Conservation (phyloP, 2,329 filamentous ascomycete genomes). For the Fusarium sp. region DNA sequence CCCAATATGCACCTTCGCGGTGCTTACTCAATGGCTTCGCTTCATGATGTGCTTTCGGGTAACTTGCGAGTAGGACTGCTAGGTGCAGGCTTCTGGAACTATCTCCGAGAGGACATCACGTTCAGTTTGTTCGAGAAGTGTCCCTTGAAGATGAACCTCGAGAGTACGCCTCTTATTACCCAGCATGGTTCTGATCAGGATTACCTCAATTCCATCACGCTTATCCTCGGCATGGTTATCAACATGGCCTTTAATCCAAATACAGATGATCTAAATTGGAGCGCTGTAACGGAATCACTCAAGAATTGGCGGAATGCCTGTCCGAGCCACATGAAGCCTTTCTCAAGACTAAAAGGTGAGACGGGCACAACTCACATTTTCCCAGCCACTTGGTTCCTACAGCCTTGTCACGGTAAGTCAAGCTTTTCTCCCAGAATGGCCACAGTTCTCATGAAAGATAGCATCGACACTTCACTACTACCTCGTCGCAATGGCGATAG, state of each 20-base stretch:
- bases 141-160: conserved; percentile 54
- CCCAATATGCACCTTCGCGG: conserved; percentile 59
- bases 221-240: conserved; percentile 57
- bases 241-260: conserved; percentile 50
- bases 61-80: conserved; percentile 45
- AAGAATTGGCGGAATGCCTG: conserved; percentile 47
- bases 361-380: conserved; percentile 36
- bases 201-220: conserved; percentile 54
- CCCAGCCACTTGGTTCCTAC: conserved; percentile 54
- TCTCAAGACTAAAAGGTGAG: conserved; percentile 29
- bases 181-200: conserved; percentile 35
- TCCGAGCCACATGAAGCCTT: conserved; percentile 49
- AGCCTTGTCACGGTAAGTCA: conserved; percentile 55
- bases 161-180: conserved; percentile 27
- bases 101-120: conserved; percentile 63
- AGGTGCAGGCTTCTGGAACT: conserved; percentile 62
- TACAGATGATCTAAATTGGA: conserved; percentile 33
- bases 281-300: conserved; percentile 35
- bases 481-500: conserved; percentile 50
- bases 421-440: rapidly evolving
- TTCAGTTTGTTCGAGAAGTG: conserved; percentile 60
- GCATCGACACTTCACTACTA: conserved; percentile 58
- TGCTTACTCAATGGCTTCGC: conserved; percentile 56
- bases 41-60: conserved; percentile 38
- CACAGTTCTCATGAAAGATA: conserved; percentile 28